Evolutionary conservation across 2,329 filamentous ascomycete species (phyloP), one percentile per base, ranked within the genome.

Genomic region (Akanthomyces uredinophilus): DNA sequence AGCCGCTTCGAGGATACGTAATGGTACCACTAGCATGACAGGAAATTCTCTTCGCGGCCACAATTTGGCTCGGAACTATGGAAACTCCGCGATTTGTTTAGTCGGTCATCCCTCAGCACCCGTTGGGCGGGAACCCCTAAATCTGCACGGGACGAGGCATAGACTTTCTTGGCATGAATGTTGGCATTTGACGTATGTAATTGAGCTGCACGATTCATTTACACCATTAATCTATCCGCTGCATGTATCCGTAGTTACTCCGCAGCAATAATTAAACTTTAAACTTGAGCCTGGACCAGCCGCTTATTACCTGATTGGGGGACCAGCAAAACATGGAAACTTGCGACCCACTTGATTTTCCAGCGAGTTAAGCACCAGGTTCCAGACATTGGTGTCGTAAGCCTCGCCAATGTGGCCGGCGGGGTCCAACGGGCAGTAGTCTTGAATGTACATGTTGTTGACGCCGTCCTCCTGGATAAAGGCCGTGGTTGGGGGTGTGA

Each of bases 391-490:
- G 29, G 37, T 7, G 56, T 65, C 64, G 47, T 60, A 65, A 1
- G 58, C 64, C 39, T 66, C 61, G 20, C 64, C 64, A 50, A 64
- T 61, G 56, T 66, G 65, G 18, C 65, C 65, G 39, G 64, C 65
- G 10, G 55, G 55, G 50, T 67, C 65, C 3, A 63, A 53, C 5
- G 59, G 64, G 60, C 65, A 67, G 47, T 58, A 61, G 50, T 67
- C 65, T 56, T 67, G 64, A 14, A 67, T 54, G 41, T 63, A 55
- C 27, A 67, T 60, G 60, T 66, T 67, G 35, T 61, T n/a, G 32
- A 66, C 65, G 16, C 65, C 65, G 8, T 49, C 32, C 24, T 67
- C 64, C 1, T 63, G 41, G 29, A 67, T 44, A 13, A 60, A 56
- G 27, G 63, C 60, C 32, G 58, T 60, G 2, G 13, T 44, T 2